These are phyloP conservation scores for Domatiomyces globalis DNA, from an alignment of 2,329 filamentous ascomycete species.

Conservation along the genomic window DNA sequence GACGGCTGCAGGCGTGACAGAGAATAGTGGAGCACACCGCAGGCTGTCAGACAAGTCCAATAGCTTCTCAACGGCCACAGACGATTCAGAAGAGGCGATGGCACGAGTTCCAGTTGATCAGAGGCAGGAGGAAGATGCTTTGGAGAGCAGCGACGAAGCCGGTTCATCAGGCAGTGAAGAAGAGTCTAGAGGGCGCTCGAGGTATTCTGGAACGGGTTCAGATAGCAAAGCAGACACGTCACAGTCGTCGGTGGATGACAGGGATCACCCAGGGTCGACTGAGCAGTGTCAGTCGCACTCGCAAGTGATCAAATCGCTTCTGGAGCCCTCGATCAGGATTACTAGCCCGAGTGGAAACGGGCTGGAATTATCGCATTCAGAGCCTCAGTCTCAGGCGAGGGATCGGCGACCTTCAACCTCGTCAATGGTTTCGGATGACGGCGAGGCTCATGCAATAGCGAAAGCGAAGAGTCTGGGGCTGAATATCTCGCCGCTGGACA, in stretches of 20 bases:
- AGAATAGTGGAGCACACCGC: conserved; percentile 8
- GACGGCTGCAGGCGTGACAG: conserved; percentile 6
- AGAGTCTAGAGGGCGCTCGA: conserved; percentile 23
- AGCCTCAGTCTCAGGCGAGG: conserved; percentile 5
- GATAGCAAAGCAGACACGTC: not conserved
- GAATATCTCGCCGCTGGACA: conserved; percentile 60
- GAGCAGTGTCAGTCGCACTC: conserved; percentile 1
- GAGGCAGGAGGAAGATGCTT: conserved; percentile 52
- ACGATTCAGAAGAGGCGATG: conserved; percentile 33
- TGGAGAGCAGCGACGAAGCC: conserved; percentile 24
- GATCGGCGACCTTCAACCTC: conserved; percentile 1
- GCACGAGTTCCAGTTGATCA: conserved; percentile 46
- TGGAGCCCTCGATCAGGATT: conserved; percentile 21
- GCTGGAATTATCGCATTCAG: conserved; percentile 9
- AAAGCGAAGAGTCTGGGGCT: conserved; percentile 74
- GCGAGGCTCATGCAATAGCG: conserved; percentile 41
- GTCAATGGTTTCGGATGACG: conserved; percentile 23
- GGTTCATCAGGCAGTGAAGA: conserved; percentile 51
- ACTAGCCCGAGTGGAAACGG: conserved; percentile 12
- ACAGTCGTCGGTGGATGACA: conserved; percentile 4
- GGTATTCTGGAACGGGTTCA: not conserved
- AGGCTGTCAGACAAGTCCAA: conserved; percentile 20
- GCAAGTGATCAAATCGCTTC: conserved; percentile 13
- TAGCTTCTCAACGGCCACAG: conserved; percentile 19
- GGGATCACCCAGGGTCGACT: conserved; percentile 6